Evolutionary conservation across 352 stramenopile genomes (phyloP).

Genomic region (Phytophthora agathidicida): DNA sequence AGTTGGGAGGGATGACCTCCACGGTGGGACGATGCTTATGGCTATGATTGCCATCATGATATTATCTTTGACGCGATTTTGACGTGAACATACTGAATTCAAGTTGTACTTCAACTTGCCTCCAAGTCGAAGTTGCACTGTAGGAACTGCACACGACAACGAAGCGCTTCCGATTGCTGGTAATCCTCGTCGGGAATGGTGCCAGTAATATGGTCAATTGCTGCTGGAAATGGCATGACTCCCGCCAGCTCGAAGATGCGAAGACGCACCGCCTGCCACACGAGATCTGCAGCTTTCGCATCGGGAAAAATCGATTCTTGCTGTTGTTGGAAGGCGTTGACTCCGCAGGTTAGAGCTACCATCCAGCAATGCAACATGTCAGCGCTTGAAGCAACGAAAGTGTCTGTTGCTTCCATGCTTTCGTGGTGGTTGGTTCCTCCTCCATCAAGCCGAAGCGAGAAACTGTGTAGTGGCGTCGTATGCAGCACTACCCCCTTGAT

Average conservation of each 20-base stretch:
- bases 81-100: no score
- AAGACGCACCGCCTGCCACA: slow-evolving; percentile 54
- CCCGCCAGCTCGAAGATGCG: slow-evolving; percentile 49
- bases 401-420: no score
- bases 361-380: slow-evolving; percentile 40
- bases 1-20: neutral
- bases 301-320: neutral
- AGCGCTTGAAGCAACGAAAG: slow-evolving; percentile 6
- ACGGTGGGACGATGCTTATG: no score
- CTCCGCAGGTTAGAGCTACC: slow-evolving; percentile 41
- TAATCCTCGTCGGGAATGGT: slow-evolving; percentile 13
- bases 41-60: no score
- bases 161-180: slow-evolving; percentile 8
- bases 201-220: slow-evolving; percentile 15
- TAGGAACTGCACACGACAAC: slow-evolving; percentile 12
- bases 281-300: slow-evolving; percentile 19
- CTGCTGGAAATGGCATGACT: slow-evolving; percentile 15
- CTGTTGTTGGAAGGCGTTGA: slow-evolving; percentile 46
- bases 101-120: no score
- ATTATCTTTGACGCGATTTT: no score
- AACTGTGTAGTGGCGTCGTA: neutral
- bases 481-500: slow-evolving; percentile 18
- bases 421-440: slow-evolving; percentile 7
- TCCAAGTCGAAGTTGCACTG: no score
- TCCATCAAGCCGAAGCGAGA: slow-evolving; percentile 14